These are phyloP conservation scores for Kodamaea sp. DNA, from an alignment of 1,139 yeast genomes.

Conservation along the genomic window DNA sequence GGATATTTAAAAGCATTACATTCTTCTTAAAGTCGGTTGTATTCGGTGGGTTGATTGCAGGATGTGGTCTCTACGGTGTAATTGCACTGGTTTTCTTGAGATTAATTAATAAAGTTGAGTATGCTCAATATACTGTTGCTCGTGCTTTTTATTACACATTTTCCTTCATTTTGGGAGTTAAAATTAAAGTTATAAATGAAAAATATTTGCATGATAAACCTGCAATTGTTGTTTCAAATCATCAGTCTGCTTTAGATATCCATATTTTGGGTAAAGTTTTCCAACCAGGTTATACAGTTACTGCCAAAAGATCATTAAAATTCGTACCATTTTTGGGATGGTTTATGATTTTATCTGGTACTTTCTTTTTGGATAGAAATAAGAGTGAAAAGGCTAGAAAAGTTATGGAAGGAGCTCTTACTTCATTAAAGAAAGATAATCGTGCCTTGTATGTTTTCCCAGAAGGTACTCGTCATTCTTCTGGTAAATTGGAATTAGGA, in stretches of 20 bases:
- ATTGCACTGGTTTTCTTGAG: constrained; percentile 66
- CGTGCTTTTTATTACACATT: constrained; percentile 67
- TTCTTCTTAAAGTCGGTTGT: constrained; percentile 54
- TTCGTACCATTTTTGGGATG: constrained; percentile 93
- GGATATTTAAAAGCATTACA: constrained; percentile 25
- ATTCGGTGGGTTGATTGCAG: constrained; percentile 50
- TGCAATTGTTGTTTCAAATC: constrained; percentile 83
- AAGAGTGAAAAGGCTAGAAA: constrained; percentile 71
- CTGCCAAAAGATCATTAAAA: constrained; percentile 82
- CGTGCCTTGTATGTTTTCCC: constrained; percentile 85
- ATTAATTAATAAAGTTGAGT: constrained; percentile 67
- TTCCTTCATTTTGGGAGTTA: constrained; percentile 62
- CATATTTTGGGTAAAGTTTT: constrained; percentile 75
- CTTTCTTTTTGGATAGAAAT: constrained; percentile 86
- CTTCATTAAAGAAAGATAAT: constrained; percentile 52
- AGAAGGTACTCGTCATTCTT: constrained; percentile 90
- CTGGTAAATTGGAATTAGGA: constrained; percentile 61
- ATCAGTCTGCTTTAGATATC: constrained; percentile 86
- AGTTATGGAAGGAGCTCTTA: constrained; percentile 68
- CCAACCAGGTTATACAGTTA: constrained; percentile 87
- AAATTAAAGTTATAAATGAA: constrained; percentile 60
- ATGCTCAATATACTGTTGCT: constrained; percentile 90
- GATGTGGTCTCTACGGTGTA: constrained; percentile 73
- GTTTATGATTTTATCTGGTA: constrained; percentile 89
- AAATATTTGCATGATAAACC: constrained; percentile 59